Evolutionary conservation across 2,329 filamentous ascomycete genomes (phyloP).

Genomic region (Beauveria varroae): DNA sequence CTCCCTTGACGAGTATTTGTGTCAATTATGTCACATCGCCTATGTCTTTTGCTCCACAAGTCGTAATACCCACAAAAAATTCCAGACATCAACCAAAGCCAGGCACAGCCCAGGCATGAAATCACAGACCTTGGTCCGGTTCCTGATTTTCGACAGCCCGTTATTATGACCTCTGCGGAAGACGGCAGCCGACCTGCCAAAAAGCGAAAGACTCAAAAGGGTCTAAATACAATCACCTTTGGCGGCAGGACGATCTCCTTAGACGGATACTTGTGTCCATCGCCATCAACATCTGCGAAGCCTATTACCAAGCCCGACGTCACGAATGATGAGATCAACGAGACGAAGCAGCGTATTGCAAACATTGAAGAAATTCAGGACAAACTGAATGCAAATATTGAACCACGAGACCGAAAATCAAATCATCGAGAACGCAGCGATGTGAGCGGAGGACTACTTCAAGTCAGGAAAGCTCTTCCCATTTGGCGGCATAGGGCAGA

Average conservation of each 20-base stretch:
- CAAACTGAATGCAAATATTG: background rate
- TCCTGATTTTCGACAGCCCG: background rate
- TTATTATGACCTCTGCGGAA: constrained; percentile 20
- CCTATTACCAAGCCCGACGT: constrained; percentile 11
- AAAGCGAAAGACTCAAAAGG: constrained; percentile 28
- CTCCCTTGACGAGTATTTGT: too few relatives aligned
- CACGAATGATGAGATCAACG: constrained; percentile 3
- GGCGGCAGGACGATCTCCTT: constrained; percentile 42
- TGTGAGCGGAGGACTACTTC: constrained; percentile 28
- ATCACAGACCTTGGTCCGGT: background rate
- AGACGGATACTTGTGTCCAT: constrained; percentile 39
- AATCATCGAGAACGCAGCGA: constrained; percentile 9
- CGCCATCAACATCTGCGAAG: constrained; percentile 23
- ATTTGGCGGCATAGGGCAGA: constrained; percentile 69
- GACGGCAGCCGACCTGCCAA: constrained; percentile 25
- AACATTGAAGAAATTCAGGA: background rate
- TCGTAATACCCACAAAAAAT: background rate
- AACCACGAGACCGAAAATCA: constrained; percentile 1
- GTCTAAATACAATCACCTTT: constrained; percentile 34
- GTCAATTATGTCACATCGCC: too few relatives aligned
- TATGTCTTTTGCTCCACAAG: too few relatives aligned
- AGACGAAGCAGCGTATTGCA: background rate
- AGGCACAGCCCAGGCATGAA: background rate
- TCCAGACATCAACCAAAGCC: background rate
- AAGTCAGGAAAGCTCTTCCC: constrained; percentile 60